Evolutionary conservation across 2,329 filamentous ascomycete genomes (phyloP).

Genomic region (Penicillium sp.): DNA sequence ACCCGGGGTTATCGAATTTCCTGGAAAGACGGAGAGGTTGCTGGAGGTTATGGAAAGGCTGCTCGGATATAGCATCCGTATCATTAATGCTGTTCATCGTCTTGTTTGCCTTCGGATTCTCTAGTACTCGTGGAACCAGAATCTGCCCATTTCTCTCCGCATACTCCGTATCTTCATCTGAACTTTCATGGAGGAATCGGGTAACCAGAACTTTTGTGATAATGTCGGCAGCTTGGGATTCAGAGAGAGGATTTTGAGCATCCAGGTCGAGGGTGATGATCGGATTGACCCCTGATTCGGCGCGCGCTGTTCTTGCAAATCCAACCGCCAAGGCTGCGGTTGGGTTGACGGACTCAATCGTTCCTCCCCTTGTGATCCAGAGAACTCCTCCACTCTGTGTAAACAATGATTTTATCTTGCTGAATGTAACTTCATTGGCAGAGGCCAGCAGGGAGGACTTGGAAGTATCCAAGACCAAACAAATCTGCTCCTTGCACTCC

Average conservation of each 20-base stretch:
- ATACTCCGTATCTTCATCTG: conserved; percentile 24
- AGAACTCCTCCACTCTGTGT: conserved; percentile 15
- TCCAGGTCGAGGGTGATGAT: conserved; percentile 27
- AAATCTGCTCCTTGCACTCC: conserved; percentile 11
- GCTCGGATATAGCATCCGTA: not conserved
- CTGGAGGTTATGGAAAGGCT: conserved; percentile 11
- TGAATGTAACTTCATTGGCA: not conserved
- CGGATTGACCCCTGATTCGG: conserved; percentile 20
- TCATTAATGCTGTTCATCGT: conserved; percentile 1
- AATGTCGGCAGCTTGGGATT: conserved; percentile 1
- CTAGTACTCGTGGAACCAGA: conserved; percentile 23
- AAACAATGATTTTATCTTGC: conserved; percentile 17
- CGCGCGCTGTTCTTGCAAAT: conserved; percentile 26
- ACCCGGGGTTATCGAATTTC: not conserved
- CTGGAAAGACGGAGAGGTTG: conserved; percentile 8
- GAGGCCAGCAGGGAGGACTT: not conserved
- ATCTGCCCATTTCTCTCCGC: conserved; percentile 19
- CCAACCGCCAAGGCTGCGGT: conserved; percentile 17
- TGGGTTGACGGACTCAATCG: conserved; percentile 10
- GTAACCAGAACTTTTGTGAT: conserved; percentile 11
- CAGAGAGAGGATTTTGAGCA: conserved; percentile 2
- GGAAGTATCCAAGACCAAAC: conserved; percentile 18
- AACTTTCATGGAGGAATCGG: conserved; percentile 4
- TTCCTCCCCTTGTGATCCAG: conserved; percentile 24
- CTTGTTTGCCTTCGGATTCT: conserved; percentile 6